Conservation (phyloP, 2,329 filamentous ascomycete genomes). For the Nectriaceae sp. region DNA sequence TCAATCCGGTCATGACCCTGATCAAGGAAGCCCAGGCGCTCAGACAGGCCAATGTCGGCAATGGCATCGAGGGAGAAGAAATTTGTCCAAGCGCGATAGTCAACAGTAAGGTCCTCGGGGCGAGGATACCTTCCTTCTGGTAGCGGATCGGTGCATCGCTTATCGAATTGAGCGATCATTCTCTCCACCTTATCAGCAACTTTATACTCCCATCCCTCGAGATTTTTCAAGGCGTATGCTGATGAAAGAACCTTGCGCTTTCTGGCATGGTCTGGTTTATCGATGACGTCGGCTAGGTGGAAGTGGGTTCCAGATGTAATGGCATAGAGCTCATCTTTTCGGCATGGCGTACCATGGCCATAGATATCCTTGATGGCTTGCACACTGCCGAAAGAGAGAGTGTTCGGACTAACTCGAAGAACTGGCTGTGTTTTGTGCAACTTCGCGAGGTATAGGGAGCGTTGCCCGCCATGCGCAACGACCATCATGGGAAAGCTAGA, state of each 20-base stretch:
- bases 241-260: slow-evolving; percentile 53
- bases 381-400: slow-evolving; percentile 25
- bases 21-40: slow-evolving; percentile 53
- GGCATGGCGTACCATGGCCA: slow-evolving; percentile 48
- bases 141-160: slow-evolving; percentile 40
- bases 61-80: slow-evolving; percentile 59
- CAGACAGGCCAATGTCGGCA: slow-evolving; percentile 54
- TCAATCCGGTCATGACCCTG: slow-evolving; percentile 46
- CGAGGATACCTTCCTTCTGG: slow-evolving; percentile 24
- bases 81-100: slow-evolving; percentile 52
- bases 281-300: slow-evolving; percentile 53
- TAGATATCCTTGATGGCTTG: slow-evolving; percentile 38
- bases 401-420: slow-evolving; percentile 26
- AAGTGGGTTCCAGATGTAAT: slow-evolving; percentile 48
- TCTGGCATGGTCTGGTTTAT: slow-evolving; percentile 52
- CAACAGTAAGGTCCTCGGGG: slow-evolving; percentile 46
- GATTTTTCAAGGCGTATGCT: slow-evolving; percentile 55
- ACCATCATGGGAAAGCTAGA: slow-evolving; percentile 19
- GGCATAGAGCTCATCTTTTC: slow-evolving; percentile 49
- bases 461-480: slow-evolving; percentile 33
- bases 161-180: slow-evolving; percentile 47
- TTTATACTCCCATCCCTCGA: slow-evolving; percentile 57
- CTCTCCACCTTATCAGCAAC: slow-evolving; percentile 52
- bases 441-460: slow-evolving; percentile 49
- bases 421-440: slow-evolving; percentile 45